A percentile compares a stretch with the other conserved stretches of the same genome.
Conservation (phyloP, 148 eudicot species). For the Nyssa sinensis region DNA sequence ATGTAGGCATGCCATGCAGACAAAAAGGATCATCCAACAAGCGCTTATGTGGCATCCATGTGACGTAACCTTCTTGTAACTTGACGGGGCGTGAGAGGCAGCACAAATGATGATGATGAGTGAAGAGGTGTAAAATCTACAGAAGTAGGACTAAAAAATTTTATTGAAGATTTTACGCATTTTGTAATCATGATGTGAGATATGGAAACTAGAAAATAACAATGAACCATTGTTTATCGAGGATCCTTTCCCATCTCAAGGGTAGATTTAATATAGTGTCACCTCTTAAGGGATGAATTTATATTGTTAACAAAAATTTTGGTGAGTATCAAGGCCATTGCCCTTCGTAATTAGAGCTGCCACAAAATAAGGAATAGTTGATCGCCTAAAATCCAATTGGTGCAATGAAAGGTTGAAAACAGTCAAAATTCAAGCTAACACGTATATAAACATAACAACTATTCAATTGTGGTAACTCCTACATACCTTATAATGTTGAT, state of each 20-base stretch:
- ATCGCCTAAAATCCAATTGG: no score
- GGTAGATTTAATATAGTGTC: not conserved
- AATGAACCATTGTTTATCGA: not conserved
- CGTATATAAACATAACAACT: not conserved
- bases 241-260: not conserved
- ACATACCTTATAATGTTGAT: constrained; percentile 35
- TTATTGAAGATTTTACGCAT: not conserved
- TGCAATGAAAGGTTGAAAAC: not conserved
- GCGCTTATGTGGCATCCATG: no score
- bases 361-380: not conserved
- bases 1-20: no score
- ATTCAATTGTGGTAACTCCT: not conserved
- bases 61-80: no score
- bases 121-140: no score
- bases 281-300: not conserved
- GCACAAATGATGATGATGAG: no score
- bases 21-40: no score
- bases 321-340: not conserved
- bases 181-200: no score
- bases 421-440: not conserved
- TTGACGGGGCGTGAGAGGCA: no score
- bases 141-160: not conserved
- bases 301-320: not conserved
- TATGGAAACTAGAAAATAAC: not conserved
- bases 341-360: not conserved